Conservation (phyloP, 495 filamentous ascomycete species). For the Parmelia sp. region DNA sequence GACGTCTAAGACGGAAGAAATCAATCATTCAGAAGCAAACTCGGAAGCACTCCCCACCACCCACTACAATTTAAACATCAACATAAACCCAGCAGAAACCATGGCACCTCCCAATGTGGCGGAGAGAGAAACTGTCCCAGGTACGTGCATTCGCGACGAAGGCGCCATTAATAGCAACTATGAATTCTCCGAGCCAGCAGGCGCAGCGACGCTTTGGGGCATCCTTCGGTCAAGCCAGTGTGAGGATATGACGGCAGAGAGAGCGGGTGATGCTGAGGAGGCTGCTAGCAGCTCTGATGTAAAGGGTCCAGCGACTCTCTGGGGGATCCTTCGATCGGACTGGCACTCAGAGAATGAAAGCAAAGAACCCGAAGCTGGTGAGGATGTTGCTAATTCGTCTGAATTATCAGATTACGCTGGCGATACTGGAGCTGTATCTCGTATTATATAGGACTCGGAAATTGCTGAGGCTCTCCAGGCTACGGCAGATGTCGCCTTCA, state of each 20-base stretch:
- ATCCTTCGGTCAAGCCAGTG: background rate
- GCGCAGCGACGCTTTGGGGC: background rate
- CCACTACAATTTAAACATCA: too few relatives aligned
- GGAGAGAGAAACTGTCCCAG: too few relatives aligned
- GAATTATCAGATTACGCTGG: too few relatives aligned
- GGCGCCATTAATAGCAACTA: background rate
- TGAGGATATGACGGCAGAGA: background rate
- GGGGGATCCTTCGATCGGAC: background rate
- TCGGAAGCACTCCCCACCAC: too few relatives aligned
- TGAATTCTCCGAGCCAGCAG: background rate
- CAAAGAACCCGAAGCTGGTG: background rate
- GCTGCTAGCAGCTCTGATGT: background rate
- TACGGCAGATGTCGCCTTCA: too few relatives aligned
- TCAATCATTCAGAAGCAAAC: too few relatives aligned
- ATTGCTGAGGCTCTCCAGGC: too few relatives aligned
- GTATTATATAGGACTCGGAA: background rate
- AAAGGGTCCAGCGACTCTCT: background rate
- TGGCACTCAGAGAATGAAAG: background rate
- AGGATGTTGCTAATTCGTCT: background rate
- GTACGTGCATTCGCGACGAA: background rate
- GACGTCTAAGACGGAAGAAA: too few relatives aligned
- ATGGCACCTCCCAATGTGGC: background rate
- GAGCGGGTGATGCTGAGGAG: background rate
- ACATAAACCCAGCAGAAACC: background rate
- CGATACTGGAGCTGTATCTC: background rate